phyloP scores from a whole-genome alignment of 2,329 filamentous ascomycete genomes.

The Diaporthe sp. region DNA sequence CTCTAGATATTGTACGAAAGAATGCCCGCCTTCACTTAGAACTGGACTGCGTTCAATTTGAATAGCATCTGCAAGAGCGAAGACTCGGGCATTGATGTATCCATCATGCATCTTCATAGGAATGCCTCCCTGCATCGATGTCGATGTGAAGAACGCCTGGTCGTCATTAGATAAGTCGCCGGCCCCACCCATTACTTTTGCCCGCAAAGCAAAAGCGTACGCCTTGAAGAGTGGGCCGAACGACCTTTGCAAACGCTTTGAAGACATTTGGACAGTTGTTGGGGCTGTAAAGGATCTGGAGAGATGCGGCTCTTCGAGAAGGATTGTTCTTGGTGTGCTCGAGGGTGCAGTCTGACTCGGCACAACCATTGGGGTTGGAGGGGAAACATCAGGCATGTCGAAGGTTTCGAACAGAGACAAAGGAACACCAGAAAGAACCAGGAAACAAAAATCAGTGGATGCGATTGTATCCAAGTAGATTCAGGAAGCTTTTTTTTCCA shows the following conservation, averaged over 20 bases:
- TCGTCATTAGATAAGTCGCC: background rate
- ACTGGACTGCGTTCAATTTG: background rate
- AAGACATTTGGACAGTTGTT: background rate
- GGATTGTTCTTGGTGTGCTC: background rate
- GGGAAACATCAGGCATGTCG: background rate
- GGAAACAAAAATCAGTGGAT: too few relatives aligned
- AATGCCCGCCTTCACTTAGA: background rate
- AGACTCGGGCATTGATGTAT: background rate
- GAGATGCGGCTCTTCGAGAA: background rate
- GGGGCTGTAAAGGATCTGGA: background rate
- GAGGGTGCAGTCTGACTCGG: background rate
- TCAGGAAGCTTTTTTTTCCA: background rate
- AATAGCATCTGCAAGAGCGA: background rate
- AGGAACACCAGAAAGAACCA: background rate
- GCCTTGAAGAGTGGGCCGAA: background rate
- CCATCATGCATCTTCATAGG: background rate
- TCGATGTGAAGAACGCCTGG: background rate
- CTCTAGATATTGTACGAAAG: background rate
- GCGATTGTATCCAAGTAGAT: background rate
- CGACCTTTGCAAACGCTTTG: background rate
- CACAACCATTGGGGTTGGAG: background rate
- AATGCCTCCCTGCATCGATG: background rate
- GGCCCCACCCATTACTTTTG: background rate
- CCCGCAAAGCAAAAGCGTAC: background rate
- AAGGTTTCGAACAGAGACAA: background rate